Evolutionary conservation across 2,329 filamentous ascomycete species (phyloP), one percentile per base, ranked within the genome.

Genomic region (Torrubiellomyces zombiae): DNA sequence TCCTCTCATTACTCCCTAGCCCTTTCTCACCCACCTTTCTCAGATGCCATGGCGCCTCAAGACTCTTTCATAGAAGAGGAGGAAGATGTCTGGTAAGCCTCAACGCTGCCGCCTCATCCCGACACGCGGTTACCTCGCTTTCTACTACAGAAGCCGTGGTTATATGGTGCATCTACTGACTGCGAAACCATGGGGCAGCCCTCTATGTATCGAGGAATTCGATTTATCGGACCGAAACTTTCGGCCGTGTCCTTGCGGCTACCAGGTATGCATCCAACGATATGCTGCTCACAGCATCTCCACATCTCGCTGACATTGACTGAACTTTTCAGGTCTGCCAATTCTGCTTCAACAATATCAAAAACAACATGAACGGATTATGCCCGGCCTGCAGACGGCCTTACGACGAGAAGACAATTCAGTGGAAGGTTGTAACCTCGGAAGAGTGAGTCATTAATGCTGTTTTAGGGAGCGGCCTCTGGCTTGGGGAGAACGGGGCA

Each of bases 311-410:
- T 21, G 20, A 26, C 28, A 13, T 20, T 24, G 20, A n/a, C 16
- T 28, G 13, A 25, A 16, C 21, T 8, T 21, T 20, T 0, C 16
- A 94, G 85, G 86, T 98, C 50, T 98, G 89, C 55, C 91, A 98
- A 61, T 98, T 98, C 56, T 98, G 89, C 58, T 98, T 86, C 61
- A 94, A 98, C 56, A 98, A 95, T 50, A 91, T 98, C 50, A 92
- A 91, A 56, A 92, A 79, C 41, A 94, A 94, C 42, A 83, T 93
- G 67, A 95, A 94, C 47, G 85, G 86, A 18, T 67, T 94, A 29
- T 98, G 89, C 51, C 89, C 89, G n/a, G 92, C 92, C 38, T 98
- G 89, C 50, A 73, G 89, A 53, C 69, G 89, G 48, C 77, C 82
- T 5, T 98, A 98, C 51, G 83, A 94, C 50, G 91, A 98, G 39